Evolutionary conservation across 345 rosid species (phyloP).

Genomic region (Schrenkiella parvula): DNA sequence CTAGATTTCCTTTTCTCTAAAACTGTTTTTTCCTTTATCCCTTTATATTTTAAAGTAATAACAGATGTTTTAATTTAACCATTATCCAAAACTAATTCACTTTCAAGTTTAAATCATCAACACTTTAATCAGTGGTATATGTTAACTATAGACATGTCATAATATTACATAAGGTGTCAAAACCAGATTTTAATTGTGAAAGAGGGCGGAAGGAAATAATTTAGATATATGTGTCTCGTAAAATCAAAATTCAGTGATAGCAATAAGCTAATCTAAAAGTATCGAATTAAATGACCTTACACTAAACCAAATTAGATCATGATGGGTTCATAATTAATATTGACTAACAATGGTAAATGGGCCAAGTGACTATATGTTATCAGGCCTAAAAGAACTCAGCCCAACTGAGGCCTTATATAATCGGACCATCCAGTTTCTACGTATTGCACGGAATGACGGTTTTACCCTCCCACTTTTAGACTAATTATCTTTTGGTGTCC

Average conservation of each 20-base stretch:
- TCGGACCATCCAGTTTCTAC: not conserved
- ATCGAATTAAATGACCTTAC: not conserved
- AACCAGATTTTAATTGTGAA: not conserved
- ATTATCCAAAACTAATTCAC: not conserved
- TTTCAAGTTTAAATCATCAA: not conserved
- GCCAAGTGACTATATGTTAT: not conserved
- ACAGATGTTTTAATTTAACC: not conserved
- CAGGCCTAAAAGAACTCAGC: not conserved
- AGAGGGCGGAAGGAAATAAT: not conserved
- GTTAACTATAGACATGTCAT: not conserved
- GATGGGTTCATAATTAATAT: not conserved
- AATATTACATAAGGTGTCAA: not conserved
- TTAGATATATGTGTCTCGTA: not conserved
- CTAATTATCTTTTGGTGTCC: not conserved
- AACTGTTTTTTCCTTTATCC: not conserved
- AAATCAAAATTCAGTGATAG: not conserved
- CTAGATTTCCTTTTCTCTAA: too few relatives aligned
- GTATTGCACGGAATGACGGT: not conserved
- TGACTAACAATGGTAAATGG: not conserved
- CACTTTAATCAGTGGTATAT: not conserved
- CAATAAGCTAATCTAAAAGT: not conserved
- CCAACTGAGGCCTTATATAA: not conserved
- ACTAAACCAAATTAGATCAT: not conserved
- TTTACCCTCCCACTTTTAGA: not conserved
- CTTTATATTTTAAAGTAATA: not conserved